Evolutionary conservation across 2,329 filamentous ascomycete genomes (phyloP).

Genomic region (Fusarium virguliforme): DNA sequence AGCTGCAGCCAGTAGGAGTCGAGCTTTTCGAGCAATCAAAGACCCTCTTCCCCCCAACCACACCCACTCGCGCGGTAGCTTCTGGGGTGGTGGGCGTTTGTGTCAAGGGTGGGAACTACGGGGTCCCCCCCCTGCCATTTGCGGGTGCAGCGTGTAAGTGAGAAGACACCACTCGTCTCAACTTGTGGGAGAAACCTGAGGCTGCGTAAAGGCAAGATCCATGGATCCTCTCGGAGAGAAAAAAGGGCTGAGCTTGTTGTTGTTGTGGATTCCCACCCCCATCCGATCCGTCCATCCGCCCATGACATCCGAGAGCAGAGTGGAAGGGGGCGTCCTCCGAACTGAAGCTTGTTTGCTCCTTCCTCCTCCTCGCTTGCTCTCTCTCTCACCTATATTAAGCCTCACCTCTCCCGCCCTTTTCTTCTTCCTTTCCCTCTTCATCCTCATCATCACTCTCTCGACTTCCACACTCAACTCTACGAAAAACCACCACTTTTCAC

Average conservation of each 20-base stretch:
- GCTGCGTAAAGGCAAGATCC: background rate
- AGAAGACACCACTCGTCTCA: conserved; percentile 1
- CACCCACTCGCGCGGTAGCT: conserved; percentile 30
- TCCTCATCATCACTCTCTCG: conserved; percentile 18
- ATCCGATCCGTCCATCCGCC: conserved; percentile 25
- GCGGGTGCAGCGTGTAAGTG: conserved; percentile 39
- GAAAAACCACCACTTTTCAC: conserved; percentile 11
- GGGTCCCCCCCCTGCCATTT: background rate
- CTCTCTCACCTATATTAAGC: conserved; percentile 44
- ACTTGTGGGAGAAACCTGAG: conserved; percentile 22
- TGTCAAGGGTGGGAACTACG: conserved; percentile 34
- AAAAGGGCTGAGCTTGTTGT: conserved; percentile 3
- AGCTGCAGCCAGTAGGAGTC: conserved; percentile 34
- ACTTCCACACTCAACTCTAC: conserved; percentile 2
- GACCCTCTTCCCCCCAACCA: background rate
- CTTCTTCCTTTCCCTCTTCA: background rate
- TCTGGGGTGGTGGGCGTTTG: conserved; percentile 24
- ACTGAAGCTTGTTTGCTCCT: conserved; percentile 15
- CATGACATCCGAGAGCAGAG: conserved; percentile 31
- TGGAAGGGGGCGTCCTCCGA: conserved; percentile 21
- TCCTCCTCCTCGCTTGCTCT: background rate
- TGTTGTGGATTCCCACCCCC: conserved; percentile 23
- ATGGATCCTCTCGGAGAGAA: conserved; percentile 22
- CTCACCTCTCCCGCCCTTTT: conserved; percentile 31
- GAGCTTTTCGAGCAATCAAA: conserved; percentile 5